Evolutionary conservation across 148 eudicot species (phyloP), one percentile per base, ranked within the genome.

Genomic region (Arbutus unedo): DNA sequence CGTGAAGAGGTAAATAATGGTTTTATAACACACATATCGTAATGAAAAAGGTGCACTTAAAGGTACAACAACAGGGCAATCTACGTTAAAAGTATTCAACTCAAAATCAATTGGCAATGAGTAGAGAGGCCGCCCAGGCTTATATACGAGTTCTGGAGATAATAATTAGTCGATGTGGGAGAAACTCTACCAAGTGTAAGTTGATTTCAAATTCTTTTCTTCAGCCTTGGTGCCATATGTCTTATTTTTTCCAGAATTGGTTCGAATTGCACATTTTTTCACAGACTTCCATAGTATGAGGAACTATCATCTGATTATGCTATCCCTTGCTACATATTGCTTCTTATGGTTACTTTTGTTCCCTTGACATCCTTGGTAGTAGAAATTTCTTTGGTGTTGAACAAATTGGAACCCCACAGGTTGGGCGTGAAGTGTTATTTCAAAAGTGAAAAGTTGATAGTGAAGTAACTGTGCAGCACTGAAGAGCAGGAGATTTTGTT

Each of bases 381-480:
- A n/a, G 43, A 23, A 47, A 21, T 44, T 13, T 62, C 38, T 62
- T n/a, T 57, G 38, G 81, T 19, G 49, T 23, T n/a, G 5, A 59
- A 74, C 18, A 50, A 50, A 49, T 50, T 50, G 19, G 78, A 13
- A 51, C 9, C 5, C 51, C 8, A 2, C 21, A n/a, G 41, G 44
- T 49, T n/a, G 53, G n/a, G n/a, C 5, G 31, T 19, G 18, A 57
- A 10, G 23, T 78, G 38, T 31, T 31, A 31, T 31, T 31, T 31
- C 38, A 31, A 31, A 1, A 31, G 38, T 31, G 38, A 31, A 44
- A 60, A 43, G 23, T 56, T 56, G 8, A n/a, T 31, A 74, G 56
- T 74, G 13, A 54, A 51, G 25, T 19, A 77, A 77, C 3, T 54
- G 79, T 54, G 77, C 21, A 18, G 80, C 80, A 56, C 55, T 31